Base-by-base conservation (phyloP, 2,329 filamentous ascomycete genomes). In the Aspergillus pseudonomiae region DNA sequence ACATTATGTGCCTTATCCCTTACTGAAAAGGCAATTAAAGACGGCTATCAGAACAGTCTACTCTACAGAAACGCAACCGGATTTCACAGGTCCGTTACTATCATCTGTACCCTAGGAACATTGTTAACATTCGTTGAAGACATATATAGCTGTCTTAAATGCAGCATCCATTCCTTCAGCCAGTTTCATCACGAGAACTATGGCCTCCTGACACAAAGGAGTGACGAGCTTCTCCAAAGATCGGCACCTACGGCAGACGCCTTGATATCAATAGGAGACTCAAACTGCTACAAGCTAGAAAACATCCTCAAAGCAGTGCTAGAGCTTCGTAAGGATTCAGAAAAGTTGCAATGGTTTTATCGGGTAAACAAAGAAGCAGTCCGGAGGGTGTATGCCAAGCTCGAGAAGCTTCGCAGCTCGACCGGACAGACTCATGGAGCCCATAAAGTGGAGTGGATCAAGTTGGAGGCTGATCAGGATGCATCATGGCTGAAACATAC, bases 1-100 rank as follows among this genome's bases (percentile, higher is more conserved):
- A 12, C 57, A 64, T 24, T 77, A 77, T 61, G 59, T 74, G 26
- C 68, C 72, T 53, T 76, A 77, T 59, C 65, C 70, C 48, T 60
- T 55, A 26, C 56, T 78, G 28, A 74, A 76, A 46, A 48, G 53
- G 34, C 59, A 64, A 14, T 64, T 69, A 60, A 70, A 68, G 43
- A 24, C 59, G 3, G 64, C 63, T n/a, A 39, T 59, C 28, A 55
- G 32, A 28, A 24, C 19, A 14, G 45, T 46, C 2, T 28, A 30
- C 1, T 6, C 4, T 45, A 14, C 7, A 24, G n/a, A 24, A 14
- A 34, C 12, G 1, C 39, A 34, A 21, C 36, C 46, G 1, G 36
- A 39, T 14, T 59, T 57, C 11, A 43, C n/a, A 30, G 59, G 60
- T 55, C 10, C 21, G 60, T 24, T 43, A 26, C 9, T 53, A 4